Base-by-base conservation (phyloP, 371 early-diverging fungal genomes). In the Haplosporangium sp. region DNA sequence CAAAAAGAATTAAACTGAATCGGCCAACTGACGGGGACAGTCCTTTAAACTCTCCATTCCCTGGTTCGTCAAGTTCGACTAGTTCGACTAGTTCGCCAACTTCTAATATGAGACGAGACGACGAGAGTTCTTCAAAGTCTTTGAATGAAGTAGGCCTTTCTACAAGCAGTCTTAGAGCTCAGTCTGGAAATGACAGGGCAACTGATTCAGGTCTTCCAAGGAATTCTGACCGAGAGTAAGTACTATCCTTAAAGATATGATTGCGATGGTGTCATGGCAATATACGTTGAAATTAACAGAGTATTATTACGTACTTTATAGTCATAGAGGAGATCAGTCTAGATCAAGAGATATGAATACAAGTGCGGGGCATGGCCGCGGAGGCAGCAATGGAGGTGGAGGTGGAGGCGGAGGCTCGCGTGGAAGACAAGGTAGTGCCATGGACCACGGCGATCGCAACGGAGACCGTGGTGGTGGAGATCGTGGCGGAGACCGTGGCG, bases 1-100 rank as follows among this genome's bases (percentile, higher is more conserved):
- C 77, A 7, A 77, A 77, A 61, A 37, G 72, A 3, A 77, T 77
- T 65, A 77, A 77, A 61, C 20, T 77, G 61, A 77, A 77, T 56
- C 71, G 77, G 35, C 72, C 72, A 11, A 57, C 71, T 2, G 74
- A 74, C 20, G 40, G 45, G 34, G 74, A 64, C 27, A 68, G 69
- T 39, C 74, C 69, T 4, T 53, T 64, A 9, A 44, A 37, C 11
- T 64, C 61, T 17, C 65, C 69, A 13, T 42, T 69, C 17, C 64
- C 44, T 13, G 62, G 55, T 20, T 42, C 59, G 11, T 13, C 61
- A 2, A n/a, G 10, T 39, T 67, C 65, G 17, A 27, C 27, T 27
- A 27, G 27, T 27, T 42, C 59, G 11, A n/a, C 61, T 3, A n/a
- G 10, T 39, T 67, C 65, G 17, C 74, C 69, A 35, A 60, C 55